Base-by-base conservation (phyloP, 2,329 filamentous ascomycete genomes). In the Lasiodiplodia sp. region DNA sequence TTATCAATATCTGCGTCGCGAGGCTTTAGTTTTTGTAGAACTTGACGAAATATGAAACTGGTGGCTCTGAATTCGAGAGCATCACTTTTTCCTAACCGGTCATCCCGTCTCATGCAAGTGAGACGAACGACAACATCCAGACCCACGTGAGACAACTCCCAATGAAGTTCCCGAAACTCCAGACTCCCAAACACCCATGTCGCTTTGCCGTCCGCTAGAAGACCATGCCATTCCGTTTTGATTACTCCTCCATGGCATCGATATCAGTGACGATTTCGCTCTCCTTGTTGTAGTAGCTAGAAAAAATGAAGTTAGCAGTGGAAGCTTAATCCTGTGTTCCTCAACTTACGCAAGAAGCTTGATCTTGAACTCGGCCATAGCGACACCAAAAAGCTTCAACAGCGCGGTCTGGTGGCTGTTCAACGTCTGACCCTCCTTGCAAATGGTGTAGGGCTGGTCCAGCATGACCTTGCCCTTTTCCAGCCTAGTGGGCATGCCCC, bases 391-490 rank as follows among this genome's bases (percentile, higher is more conserved):
- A 75, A 97, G 86, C 88, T 98, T 98, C 81, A 99, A 81, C 77
- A 99, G 83, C 72, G 94, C 91, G 68, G 96, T 97, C 86, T 99
- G 96, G 75, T 95, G 88, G 73, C 92, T 94, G 81, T 97, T 94
- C 73, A 99, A 82, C 55, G 89, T 86, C 77, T 97, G 89, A 12
- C 95, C 96, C 80, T 94, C 90, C 76, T 89, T 89, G 83, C 95
- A 98, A 62, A 99, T 89, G 11, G 86, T 86, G 78, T 94, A 96
- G 28, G 84, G 84, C 62, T 85, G 86, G 73, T 91, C 90, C 63
- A 98, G 84, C 72, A 92, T 88, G 56, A 99, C 92, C 82, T 91
- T 93, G 69, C 96, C 96, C 85, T 92, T 93, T 70, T 94, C 88
- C 83, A 99, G 88, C 76, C 91, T 89, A 64, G 94, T 97, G 47